Conservation (phyloP, 805 yeast species). For the Kuraishia molischiana region DNA sequence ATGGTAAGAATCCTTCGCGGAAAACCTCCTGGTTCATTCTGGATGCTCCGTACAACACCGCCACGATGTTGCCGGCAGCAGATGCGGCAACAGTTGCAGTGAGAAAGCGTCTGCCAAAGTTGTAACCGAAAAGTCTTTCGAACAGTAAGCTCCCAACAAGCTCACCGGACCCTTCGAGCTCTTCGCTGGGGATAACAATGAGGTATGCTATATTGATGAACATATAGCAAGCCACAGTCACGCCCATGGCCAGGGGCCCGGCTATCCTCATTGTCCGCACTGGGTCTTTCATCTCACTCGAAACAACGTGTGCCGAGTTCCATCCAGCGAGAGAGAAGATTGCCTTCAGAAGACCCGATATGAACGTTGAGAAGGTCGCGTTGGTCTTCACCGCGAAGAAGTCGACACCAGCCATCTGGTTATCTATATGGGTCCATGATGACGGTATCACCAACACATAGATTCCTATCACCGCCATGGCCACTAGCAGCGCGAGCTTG, state of each 20-base stretch:
- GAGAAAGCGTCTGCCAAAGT: slow-evolving; percentile 35
- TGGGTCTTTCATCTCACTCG: slow-evolving; percentile 47
- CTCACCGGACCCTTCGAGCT: slow-evolving; percentile 33
- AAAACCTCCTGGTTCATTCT: slow-evolving; percentile 49
- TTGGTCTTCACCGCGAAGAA: slow-evolving; percentile 17
- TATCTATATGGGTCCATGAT: slow-evolving; percentile 31
- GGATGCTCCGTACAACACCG: slow-evolving; percentile 42
- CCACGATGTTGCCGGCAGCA: slow-evolving; percentile 47
- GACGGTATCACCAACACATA: slow-evolving; percentile 45
- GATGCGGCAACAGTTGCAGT: slow-evolving; percentile 41
- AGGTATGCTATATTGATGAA: slow-evolving; percentile 41
- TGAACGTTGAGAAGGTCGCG: slow-evolving; percentile 31
- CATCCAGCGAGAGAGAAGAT: slow-evolving; percentile 45
- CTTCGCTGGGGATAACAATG: slow-evolving; percentile 38
- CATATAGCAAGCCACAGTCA: slow-evolving; percentile 33
- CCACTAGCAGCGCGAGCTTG: slow-evolving; percentile 42
- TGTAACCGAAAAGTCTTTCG: slow-evolving; percentile 38
- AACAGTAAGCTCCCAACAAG: slow-evolving; percentile 43
- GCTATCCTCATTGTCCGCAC: slow-evolving; percentile 40
- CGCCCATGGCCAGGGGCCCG: slow-evolving; percentile 35
- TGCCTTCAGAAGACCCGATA: slow-evolving; percentile 42
- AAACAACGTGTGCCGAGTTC: slow-evolving; percentile 43
- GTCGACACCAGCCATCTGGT: slow-evolving; percentile 24
- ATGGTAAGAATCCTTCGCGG: slow-evolving; percentile 45
- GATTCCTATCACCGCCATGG: slow-evolving; percentile 49